phyloP scores from a whole-genome alignment of 192 early-diverging fungal genomes.

The Spinellus fusiger region DNA sequence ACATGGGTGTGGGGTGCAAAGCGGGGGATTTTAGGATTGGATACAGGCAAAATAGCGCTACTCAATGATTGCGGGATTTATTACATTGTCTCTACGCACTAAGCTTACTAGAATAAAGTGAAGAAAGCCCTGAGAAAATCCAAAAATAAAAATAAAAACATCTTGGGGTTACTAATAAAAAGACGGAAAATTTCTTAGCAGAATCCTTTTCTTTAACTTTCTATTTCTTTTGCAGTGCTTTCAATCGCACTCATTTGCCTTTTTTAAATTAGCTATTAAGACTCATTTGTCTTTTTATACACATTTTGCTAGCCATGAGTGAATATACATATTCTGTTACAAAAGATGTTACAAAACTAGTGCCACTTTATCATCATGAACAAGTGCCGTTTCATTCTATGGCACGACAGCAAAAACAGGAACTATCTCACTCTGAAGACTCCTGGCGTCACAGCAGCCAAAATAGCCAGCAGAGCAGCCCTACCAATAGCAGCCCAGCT shows the following conservation, averaged over 20 bases:
- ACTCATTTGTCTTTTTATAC: background rate
- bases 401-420: constrained; percentile 1
- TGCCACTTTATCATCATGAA: constrained; percentile 17
- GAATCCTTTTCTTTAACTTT: background rate
- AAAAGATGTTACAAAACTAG: background rate
- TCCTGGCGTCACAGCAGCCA: background rate
- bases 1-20: background rate
- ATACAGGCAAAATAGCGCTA: background rate
- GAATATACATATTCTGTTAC: constrained; percentile 2
- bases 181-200: constrained; percentile 8
- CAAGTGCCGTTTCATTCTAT: constrained; percentile 14
- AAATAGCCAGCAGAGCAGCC: background rate
- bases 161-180: background rate
- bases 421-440: background rate
- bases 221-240: background rate
- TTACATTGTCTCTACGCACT: constrained; percentile 1
- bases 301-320: background rate
- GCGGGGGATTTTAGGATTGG: constrained; percentile 3
- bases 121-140: constrained; percentile 17
- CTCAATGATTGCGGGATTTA: constrained; percentile 8
- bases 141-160: constrained; percentile 1
- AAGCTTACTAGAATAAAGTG: constrained; percentile 1
- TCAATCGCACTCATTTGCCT: background rate
- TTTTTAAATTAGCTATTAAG: background rate
- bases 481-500: too few relatives aligned